Conservation (phyloP, 2,329 filamentous ascomycete genomes). For the Aphanocladium album region DNA sequence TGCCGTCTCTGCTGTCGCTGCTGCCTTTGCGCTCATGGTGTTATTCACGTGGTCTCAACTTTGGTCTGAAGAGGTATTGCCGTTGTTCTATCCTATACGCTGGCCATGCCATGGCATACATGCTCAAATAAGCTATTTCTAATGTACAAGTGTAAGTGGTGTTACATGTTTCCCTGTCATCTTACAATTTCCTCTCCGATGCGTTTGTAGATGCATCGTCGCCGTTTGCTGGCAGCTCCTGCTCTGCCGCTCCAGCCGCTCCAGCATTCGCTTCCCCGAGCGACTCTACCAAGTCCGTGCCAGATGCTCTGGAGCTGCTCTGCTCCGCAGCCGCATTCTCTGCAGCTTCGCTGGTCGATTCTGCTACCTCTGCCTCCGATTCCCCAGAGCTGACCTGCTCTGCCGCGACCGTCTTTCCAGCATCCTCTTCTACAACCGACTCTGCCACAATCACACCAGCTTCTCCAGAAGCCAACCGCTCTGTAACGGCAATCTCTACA, state of each 20-base stretch:
- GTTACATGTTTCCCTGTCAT: not conserved
- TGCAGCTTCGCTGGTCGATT: no score
- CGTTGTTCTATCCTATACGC: not conserved
- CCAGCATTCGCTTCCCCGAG: conserved; percentile 16
- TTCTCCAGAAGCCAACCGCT: no score
- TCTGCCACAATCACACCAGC: no score
- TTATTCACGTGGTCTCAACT: not conserved
- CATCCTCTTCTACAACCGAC: no score
- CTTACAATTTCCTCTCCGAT: not conserved
- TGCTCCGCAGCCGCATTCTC: no score
- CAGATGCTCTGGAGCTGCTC: no score
- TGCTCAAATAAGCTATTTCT: not conserved
- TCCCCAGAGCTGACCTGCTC: no score
- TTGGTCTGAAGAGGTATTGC: no score
- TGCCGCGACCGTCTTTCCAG: no score
- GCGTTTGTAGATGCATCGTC: not conserved
- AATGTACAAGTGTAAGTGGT: not conserved
- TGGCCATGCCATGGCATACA: not conserved
- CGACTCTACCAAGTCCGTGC: not conserved
- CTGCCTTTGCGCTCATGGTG: not conserved
- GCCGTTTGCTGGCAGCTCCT: not conserved
- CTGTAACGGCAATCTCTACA: no score
- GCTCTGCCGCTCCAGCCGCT: not conserved
- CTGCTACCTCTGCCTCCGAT: no score
- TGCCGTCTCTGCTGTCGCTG: no score